Base-by-base conservation (phyloP, 768 basidiomycete species). In the Kwoniella sp. region DNA sequence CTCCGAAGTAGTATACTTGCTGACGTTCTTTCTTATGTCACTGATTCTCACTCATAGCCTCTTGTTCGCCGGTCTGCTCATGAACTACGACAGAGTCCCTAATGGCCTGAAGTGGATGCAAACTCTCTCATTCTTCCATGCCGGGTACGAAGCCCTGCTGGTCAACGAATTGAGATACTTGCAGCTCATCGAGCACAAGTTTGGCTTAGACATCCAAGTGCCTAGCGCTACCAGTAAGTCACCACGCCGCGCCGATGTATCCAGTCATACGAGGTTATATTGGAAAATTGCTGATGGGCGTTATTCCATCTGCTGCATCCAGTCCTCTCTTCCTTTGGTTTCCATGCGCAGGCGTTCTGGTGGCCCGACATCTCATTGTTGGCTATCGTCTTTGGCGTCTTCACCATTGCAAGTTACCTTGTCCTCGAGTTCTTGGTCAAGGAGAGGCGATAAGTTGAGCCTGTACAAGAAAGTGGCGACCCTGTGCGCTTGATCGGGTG, bases 121-220 rank as follows among this genome's bases (percentile, higher is more conserved):
- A 76, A 92, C 89, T 0, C 75, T 91, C 6, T 96, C 93, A 5
- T 98, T 98, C 85, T 99, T 96, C 88, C 96, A 99, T 82, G 95
- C 96, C 24, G 96, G 91, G 0, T 98, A 93, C 70, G 96, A 99
- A 81, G 94, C 91, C 0, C 85, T 99, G 40, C 88, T 94, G n/a
- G 96, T 99, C 61, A 99, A 98, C 77, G 96, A 99, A 79, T 83
- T 99, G 61, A 84, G 94, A 54, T 97, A 96, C 80, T 82, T 98
- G 27, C 91, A 93, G 74, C 83, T 99, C 36, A 92, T 91, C 78
- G 92, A 99, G 76, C 85, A 88, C 68, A 91, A 96, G 90, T 97
- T 94, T 78, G 96, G 96, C 27, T 90, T 99, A 2, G 96, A 98
- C 73, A 84, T 99, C 48, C 94, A 98, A 73, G 88, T 99, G 0